Evolutionary conservation across 768 basidiomycete species (phyloP), one percentile per base, ranked within the genome.

Genomic region (Tylopilus intermedius): DNA sequence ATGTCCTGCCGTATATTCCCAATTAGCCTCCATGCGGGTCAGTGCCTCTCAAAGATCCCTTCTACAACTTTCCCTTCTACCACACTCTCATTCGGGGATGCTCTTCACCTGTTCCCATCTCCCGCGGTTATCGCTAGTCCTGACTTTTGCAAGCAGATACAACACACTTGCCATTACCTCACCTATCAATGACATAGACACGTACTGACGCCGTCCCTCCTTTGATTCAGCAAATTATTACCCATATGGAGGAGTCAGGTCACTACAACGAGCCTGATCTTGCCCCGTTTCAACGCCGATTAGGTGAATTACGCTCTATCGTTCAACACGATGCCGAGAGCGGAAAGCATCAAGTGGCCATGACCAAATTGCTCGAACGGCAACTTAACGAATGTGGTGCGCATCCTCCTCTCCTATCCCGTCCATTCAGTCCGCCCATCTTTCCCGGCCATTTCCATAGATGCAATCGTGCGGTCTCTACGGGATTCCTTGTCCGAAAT

Each of bases 11-110:
- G 92, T 89, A 0, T 99, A 96, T 70, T 92, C 90, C 57, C 96
- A 98, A 64, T 84, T 98, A 57, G 92, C 93, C 37, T 93, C 88
- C 54, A 96, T 99, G 87, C 76, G 89, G 72, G 94, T 97, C 64
- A 80, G 93, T 85, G 48, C 21, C 29, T 30, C 49, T 32, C 39
- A 22, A 26, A 6, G 33, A 8, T 47, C 46, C 21, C 38, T 21
- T 39, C 37, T 40, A 27, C 26, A 29, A 21, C 46, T 55, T 49
- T 53, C 53, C 42, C 18, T 45, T 51, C 58, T 38, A 39, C 33
- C 44, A 8, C 27, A 15, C 18, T 2, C 21, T 26, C 47, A 4
- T 42, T 30, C 49, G 52, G 51, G 48, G 51, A 51, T 51, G 27
- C 52, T 26, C 40, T 13, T 27, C 45, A 45, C 53, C 32, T 26